Conservation (phyloP, 1,139 yeast genomes). For the Candida neerlandica region DNA sequence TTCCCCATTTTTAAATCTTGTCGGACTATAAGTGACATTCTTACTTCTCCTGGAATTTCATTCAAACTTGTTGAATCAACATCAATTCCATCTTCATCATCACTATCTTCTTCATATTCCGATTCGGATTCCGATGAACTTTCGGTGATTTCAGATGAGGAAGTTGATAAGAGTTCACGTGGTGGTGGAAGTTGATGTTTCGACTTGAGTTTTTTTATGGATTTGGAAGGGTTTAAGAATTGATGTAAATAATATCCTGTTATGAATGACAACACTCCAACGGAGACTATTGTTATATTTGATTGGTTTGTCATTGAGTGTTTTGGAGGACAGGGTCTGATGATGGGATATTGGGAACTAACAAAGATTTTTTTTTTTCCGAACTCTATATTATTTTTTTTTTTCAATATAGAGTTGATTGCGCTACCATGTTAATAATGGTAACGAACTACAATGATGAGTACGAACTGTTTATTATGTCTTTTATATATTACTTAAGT, state of each 20-base stretch:
- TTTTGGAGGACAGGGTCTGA: not conserved
- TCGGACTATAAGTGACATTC: constrained; percentile 87
- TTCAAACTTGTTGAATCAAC: constrained; percentile 61
- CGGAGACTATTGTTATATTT: constrained; percentile 19
- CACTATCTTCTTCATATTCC: constrained; percentile 22
- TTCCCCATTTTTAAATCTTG: constrained; percentile 90
- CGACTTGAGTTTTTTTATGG: constrained; percentile 5
- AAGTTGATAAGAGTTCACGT: constrained; percentile 2
- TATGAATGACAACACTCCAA: constrained; percentile 27
- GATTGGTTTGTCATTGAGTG: constrained; percentile 10
- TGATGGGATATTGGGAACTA: not conserved
- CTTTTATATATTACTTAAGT: too few relatives aligned
- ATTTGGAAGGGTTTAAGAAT: constrained; percentile 6
- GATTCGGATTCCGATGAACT: constrained; percentile 5
- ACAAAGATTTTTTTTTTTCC: not conserved
- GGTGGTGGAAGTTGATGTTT: not conserved
- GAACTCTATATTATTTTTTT: not conserved
- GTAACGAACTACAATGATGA: too few relatives aligned
- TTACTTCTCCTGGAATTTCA: constrained; percentile 72
- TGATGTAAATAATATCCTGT: constrained; percentile 29
- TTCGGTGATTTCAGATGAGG: constrained; percentile 8
- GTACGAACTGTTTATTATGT: too few relatives aligned
- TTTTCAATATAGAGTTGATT: too few relatives aligned
- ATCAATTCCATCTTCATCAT: constrained; percentile 53
- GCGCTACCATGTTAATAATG: not conserved